Evolutionary conservation across 78 protist genomes (phyloP).

Genomic region (Dictyostelium capitatum): DNA sequence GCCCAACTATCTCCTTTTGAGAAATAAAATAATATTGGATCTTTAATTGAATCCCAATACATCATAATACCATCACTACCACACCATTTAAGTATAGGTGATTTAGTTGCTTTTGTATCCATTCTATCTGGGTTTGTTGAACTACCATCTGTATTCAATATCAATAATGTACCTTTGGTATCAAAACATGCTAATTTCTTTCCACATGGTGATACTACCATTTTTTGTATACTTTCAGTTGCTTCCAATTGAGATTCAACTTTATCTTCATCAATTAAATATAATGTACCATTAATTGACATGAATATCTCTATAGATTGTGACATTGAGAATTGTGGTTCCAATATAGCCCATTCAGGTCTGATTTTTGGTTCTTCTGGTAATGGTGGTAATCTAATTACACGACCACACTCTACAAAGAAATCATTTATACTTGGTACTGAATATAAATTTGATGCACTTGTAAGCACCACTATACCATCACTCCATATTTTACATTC

Average conservation of each 20-base stretch:
- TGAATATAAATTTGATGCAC: conserved; percentile 5
- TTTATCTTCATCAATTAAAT: conserved; percentile 40
- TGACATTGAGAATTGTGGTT: conserved; percentile 32
- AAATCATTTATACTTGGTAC: conserved; percentile 16
- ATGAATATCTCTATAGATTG: conserved; percentile 24
- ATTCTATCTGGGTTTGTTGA: neutral
- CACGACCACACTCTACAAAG: conserved; percentile 29
- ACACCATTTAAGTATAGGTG: conserved; percentile 41
- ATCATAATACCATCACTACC: conserved; percentile 72
- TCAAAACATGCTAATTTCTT: conserved; percentile 62
- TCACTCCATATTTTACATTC: conserved; percentile 60
- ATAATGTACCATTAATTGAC: conserved; percentile 28
- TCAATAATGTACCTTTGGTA: neutral
- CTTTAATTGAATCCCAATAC: conserved; percentile 21
- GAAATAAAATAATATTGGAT: conserved; percentile 19
- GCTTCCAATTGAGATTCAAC: conserved; percentile 52
- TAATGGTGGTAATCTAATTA: neutral
- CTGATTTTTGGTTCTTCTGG: conserved; percentile 9
- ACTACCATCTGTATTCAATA: neutral
- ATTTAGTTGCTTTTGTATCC: neutral
- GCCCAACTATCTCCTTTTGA: conserved; percentile 23
- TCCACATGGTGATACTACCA: conserved; percentile 53
- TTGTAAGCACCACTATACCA: conserved; percentile 53
- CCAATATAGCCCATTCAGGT: conserved; percentile 64
- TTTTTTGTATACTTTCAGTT: neutral